These are phyloP conservation scores for Calonectria pseudoreteaudii DNA, from an alignment of 2,329 filamentous ascomycete species.

Conservation along the genomic window DNA sequence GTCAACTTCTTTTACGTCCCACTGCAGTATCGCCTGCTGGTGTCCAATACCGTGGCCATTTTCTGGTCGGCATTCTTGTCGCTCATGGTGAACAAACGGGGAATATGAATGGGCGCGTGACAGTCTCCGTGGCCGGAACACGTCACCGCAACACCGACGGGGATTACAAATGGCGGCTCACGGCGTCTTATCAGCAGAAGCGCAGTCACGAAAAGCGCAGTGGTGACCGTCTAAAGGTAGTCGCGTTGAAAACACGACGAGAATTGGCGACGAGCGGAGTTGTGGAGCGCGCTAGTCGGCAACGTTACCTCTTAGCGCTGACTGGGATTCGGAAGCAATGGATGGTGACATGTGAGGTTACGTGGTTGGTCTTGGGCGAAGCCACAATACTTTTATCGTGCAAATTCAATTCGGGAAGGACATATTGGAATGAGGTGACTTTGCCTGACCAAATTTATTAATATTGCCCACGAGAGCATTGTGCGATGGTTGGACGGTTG, in stretches of 20 bases:
- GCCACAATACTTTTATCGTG: not conserved
- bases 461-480: not conserved
- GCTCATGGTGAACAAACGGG: not conserved
- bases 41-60: not conserved
- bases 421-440: not conserved
- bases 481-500: not conserved
- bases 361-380: not conserved
- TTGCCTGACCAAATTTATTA: not conserved
- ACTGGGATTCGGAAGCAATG: not conserved
- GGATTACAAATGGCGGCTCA: not conserved
- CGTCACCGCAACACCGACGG: not conserved
- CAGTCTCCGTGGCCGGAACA: not conserved
- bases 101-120: not conserved
- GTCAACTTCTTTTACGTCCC: constrained; percentile 1
- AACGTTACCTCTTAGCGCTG: constrained; percentile 10
- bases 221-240: not conserved
- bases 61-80: constrained; percentile 6
- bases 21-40: not conserved
- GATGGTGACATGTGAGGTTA: not conserved
- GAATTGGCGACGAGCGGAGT: not conserved
- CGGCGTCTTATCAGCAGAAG: not conserved
- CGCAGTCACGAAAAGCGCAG: not conserved
- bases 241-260: not conserved
- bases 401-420: not conserved
- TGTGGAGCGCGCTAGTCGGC: not conserved